Base-by-base conservation (phyloP, 2,329 filamentous ascomycete species). In the Xylaria sp. region DNA sequence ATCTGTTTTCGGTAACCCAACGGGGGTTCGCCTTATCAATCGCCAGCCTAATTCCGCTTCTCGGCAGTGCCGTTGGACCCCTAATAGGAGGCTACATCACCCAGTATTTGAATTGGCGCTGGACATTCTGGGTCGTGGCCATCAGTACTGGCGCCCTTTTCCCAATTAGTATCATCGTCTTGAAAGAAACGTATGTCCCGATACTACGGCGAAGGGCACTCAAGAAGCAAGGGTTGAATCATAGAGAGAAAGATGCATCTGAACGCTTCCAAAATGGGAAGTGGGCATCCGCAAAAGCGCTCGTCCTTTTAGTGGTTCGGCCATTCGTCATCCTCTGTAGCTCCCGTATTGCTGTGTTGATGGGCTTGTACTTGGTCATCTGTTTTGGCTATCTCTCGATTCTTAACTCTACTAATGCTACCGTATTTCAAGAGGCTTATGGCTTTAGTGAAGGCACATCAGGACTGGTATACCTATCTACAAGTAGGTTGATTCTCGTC, bases 131-230 rank as follows among this genome's bases (percentile, higher is more conserved):
- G 48, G 24, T 51, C 5, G 24, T 51, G 24, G 48, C 48, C 17
- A 51, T 51, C 9, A 17, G 21, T 12, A 51, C 48, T 12, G 48
- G 21, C 21, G 48, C 48, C 48, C 21, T 51, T 27, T 51, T 51
- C 12, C 48, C 48, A 2, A 24, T 51, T 12, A 51, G 24, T 27
- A 30, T 51, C 48, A 4, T 51, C 12, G 21, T 30, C 48, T 30
- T 51, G 48, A 51, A 51, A 30, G 48, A 51, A 24, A 51, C 48
- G 9, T 51, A 51, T 30, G 48, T 51, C 4, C 48, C 48, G 11
- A 9, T 30, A 30, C 48, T 51, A 27, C 48, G 48, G 12, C 24
- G 21, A 51, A 51, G 12, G 11, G 24, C 24, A 7, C 24, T 51
- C 9, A 51, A 51, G 48, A 51, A 51, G 7, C 12, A 27, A 6